Conservation (phyloP, 805 yeast genomes). For the Candida ortonii region DNA sequence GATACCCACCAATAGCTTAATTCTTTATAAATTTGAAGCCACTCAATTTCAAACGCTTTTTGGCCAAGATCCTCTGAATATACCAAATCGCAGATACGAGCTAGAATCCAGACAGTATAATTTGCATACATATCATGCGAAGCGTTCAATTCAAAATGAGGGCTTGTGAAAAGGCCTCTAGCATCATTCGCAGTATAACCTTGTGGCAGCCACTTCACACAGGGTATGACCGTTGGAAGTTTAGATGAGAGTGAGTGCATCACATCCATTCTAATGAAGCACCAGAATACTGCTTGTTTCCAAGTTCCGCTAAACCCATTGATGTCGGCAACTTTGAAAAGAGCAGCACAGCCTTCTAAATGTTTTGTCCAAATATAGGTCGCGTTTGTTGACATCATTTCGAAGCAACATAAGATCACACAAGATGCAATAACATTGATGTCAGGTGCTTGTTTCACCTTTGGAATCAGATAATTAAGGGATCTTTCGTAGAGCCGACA, state of each 20-base stretch:
- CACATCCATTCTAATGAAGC: slow-evolving; percentile 43
- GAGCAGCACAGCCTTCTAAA: slow-evolving; percentile 40
- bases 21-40: slow-evolving; percentile 39
- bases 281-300: slow-evolving; percentile 41
- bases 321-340: slow-evolving; percentile 36
- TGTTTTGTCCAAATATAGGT: slow-evolving; percentile 39
- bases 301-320: slow-evolving; percentile 37
- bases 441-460: slow-evolving; percentile 16
- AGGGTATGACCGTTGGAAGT: slow-evolving; percentile 35
- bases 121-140: slow-evolving; percentile 37
- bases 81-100: slow-evolving; percentile 37
- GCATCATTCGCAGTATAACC: slow-evolving; percentile 22
- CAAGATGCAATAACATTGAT: slow-evolving; percentile 22
- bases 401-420: slow-evolving; percentile 35
- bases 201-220: slow-evolving; percentile 36
- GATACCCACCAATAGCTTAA: slow-evolving; percentile 35
- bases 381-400: slow-evolving; percentile 41
- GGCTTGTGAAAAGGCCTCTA: slow-evolving; percentile 21
- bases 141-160: slow-evolving; percentile 14
- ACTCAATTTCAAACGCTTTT: slow-evolving; percentile 33
- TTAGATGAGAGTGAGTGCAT: slow-evolving; percentile 40
- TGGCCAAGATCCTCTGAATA: slow-evolving; percentile 14
- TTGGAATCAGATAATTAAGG: slow-evolving; percentile 22
- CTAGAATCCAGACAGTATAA: slow-evolving; percentile 38
- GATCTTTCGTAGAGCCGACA: slow-evolving; percentile 21